Percentiles rank a stretch among this genome's conserved stretches.
These are phyloP conservation scores for Syncephalastrum monosporum DNA, from an alignment of 371 early-diverging fungal genomes.

Conservation along the genomic window DNA sequence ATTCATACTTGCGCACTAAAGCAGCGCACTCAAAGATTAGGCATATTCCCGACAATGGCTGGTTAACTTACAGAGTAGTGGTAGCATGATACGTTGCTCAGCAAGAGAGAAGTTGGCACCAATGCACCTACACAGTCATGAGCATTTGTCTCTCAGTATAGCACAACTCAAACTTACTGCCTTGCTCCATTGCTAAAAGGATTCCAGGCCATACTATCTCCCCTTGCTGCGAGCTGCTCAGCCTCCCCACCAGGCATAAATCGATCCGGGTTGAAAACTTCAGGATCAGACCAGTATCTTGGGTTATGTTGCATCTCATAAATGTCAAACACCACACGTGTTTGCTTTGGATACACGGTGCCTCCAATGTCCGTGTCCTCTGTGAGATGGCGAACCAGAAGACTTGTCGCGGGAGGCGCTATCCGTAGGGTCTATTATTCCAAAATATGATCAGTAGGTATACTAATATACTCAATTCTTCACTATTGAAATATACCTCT, in stretches of 20 bases:
- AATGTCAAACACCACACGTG: constrained; percentile 1
- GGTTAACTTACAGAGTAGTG: constrained; percentile 27
- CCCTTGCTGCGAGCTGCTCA: constrained; percentile 7
- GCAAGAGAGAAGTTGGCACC: constrained; percentile 35
- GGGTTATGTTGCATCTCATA: constrained; percentile 11
- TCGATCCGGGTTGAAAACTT: constrained; percentile 15
- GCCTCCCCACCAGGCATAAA: constrained; percentile 9
- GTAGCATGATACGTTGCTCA: constrained; percentile 31
- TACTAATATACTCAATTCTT: background rate
- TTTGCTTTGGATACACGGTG: too few relatives aligned
- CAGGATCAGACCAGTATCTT: constrained; percentile 11
- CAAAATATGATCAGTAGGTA: background rate
- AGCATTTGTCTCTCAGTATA: too few relatives aligned
- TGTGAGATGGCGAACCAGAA: constrained; percentile 4
- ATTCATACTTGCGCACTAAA: too few relatives aligned
- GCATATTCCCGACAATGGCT: too few relatives aligned
- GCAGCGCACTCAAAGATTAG: background rate
- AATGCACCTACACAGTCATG: constrained; percentile 25
- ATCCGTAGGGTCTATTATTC: constrained; percentile 7
- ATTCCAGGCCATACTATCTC: constrained; percentile 18
- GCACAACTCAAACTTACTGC: constrained; percentile 32
- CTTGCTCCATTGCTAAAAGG: constrained; percentile 47
- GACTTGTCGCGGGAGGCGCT: constrained; percentile 9
- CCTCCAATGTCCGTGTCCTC: background rate
- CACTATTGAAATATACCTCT: constrained; percentile 8